Conservation (phyloP, 805 yeast species). For the Pichia californica region DNA sequence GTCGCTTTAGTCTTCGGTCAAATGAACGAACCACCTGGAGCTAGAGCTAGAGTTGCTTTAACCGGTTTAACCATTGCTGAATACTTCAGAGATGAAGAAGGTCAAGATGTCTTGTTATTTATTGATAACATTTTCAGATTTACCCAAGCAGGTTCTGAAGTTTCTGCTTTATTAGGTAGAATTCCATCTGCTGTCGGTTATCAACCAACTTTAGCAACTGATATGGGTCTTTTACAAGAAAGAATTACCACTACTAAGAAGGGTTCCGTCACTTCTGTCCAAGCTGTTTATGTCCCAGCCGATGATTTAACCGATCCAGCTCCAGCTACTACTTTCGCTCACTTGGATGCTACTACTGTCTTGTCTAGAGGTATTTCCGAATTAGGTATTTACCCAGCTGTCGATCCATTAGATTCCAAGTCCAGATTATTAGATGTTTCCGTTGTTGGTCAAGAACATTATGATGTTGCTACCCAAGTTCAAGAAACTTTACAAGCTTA, state of each 20-base stretch:
- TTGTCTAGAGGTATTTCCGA: constrained; percentile 99
- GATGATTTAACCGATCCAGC: constrained; percentile 99
- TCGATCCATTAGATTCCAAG: constrained; percentile 99
- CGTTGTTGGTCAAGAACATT: constrained; percentile 98
- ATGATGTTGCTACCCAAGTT: constrained; percentile 87
- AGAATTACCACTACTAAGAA: constrained; percentile 99
- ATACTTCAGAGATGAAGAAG: constrained; percentile 99
- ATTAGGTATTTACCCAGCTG: constrained; percentile 99
- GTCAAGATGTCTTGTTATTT: constrained; percentile 99
- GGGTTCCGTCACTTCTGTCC: constrained; percentile 99
- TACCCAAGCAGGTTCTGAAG: constrained; percentile 99
- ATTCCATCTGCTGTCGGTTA: constrained; percentile 99
- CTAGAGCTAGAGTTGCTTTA: constrained; percentile 99
- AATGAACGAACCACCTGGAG: constrained; percentile 99
- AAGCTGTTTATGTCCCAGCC: constrained; percentile 99
- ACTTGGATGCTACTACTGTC: constrained; percentile 99
- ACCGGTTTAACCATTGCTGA: constrained; percentile 99
- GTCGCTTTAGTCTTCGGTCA: constrained; percentile 99
- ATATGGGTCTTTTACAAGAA: constrained; percentile 99
- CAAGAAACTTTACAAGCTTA: constrained; percentile 99
- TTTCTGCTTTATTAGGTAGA: constrained; percentile 99
- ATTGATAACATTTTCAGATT: constrained; percentile 99
- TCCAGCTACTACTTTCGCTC: constrained; percentile 99
- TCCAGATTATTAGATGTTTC: constrained; percentile 96
- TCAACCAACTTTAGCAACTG: constrained; percentile 99